Evolutionary conservation across 371 early-diverging fungal genomes (phyloP).

Genomic region (Rhizopus arrhizus): DNA sequence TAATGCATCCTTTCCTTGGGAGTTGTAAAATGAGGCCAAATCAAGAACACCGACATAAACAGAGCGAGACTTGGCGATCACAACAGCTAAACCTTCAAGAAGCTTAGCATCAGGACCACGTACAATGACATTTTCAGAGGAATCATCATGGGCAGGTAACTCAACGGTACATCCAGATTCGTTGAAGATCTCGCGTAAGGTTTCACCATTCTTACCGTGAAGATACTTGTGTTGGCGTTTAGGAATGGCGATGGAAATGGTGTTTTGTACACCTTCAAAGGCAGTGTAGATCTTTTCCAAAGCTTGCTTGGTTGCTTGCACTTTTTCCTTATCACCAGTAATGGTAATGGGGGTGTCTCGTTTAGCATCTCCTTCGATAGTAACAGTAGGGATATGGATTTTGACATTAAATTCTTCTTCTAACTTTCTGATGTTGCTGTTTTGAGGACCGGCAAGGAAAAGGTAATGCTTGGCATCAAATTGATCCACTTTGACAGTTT

Average conservation of each 20-base stretch:
- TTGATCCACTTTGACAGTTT: slow-evolving; percentile 55
- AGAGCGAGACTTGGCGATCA: slow-evolving; percentile 79
- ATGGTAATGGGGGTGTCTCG: slow-evolving; percentile 60
- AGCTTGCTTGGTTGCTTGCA: slow-evolving; percentile 63
- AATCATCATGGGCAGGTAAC: slow-evolving; percentile 69
- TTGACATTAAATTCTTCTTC: slow-evolving; percentile 69
- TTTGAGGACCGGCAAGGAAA: slow-evolving; percentile 80
- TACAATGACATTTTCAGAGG: slow-evolving; percentile 76
- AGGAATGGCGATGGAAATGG: slow-evolving; percentile 70
- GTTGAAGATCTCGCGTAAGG: slow-evolving; percentile 77
- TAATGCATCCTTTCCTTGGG: slow-evolving; percentile 43
- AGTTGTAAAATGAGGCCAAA: slow-evolving; percentile 53
- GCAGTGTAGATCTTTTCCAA: slow-evolving; percentile 62
- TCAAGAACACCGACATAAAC: slow-evolving; percentile 59
- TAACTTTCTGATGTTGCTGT: slow-evolving; percentile 56
- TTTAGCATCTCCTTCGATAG: slow-evolving; percentile 44
- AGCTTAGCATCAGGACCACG: slow-evolving; percentile 78
- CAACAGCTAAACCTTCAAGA: slow-evolving; percentile 67
- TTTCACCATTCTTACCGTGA: slow-evolving; percentile 80
- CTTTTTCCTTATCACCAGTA: slow-evolving; percentile 74
- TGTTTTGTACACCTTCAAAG: slow-evolving; percentile 64
- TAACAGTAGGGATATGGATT: slow-evolving; percentile 76
- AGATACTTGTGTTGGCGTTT: slow-evolving; percentile 92
- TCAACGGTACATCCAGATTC: slow-evolving; percentile 83
- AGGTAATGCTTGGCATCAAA: slow-evolving; percentile 73